Evolutionary conservation across 768 basidiomycete genomes (phyloP), one percentile per base, ranked within the genome.

Genomic region (Hericium alpestre): DNA sequence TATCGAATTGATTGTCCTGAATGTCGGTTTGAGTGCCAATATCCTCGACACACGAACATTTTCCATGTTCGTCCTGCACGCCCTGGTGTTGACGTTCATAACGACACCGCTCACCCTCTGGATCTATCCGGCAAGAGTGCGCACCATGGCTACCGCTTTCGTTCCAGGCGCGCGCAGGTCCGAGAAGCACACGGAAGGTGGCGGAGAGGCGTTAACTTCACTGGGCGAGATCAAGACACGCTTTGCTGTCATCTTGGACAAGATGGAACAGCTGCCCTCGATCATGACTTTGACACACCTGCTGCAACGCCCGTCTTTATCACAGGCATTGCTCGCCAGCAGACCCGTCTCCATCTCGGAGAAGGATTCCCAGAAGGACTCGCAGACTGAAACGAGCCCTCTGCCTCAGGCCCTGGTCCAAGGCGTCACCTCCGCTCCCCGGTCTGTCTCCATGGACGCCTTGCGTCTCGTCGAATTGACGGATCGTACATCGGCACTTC

Each of bases 1-100:
- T 20, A 90, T 93, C 23, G 92, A 94, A 67, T 81, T 94, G 27
- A 93, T 96, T 61, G 92, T 93, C 8, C 80, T 94, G 65, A 96
- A 96, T 66, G 83, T 94, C 60, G 93, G 93, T 52, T 75, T 90
- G 8, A 69, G 75, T 59, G 89, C 89, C 2, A 71, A 71, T 12
- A 83, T 89, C 56, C 74, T 87, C 49, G 75, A 81, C 64, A 70
- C 74, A 0, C 78, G 81, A 23, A 79, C 86, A 11, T 92, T 94
- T 74, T 88, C 90, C 0, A 93, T 93, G 88, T 91, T 94, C 61
- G 91, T 94, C 58, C 73, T 93, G 51, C 81, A 84, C 50, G 84
- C 87, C 4, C 71, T 91, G 43, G 71, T 91, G 51, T 73, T 92
- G 48, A 92, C 91, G 0, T 84, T 89, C 72, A 79, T 90, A 57